Conservation (phyloP, 176 grass and related monocot species). For the Poa annua region DNA sequence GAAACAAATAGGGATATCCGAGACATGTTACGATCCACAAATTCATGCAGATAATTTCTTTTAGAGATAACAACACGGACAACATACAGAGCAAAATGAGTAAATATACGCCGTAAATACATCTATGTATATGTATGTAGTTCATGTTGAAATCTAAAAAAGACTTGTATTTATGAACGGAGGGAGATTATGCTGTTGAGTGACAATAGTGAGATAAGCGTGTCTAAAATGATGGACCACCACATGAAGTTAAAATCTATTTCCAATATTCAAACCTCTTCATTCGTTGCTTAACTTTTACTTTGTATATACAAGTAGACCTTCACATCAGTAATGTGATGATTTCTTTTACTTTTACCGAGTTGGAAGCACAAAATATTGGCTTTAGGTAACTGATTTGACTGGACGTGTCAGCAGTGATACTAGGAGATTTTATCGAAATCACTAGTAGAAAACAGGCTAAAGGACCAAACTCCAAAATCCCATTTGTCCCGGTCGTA, state of each 20-base stretch:
- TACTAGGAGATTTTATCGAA: conserved; percentile 1
- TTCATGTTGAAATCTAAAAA: no score
- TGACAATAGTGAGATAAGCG: not conserved
- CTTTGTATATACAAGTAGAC: not conserved
- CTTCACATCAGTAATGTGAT: not conserved
- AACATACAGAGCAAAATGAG: no score
- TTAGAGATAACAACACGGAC: no score
- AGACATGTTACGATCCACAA: not conserved
- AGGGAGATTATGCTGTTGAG: not conserved
- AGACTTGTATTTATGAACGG: no score
- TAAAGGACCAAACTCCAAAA: no score
- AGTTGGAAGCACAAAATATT: not conserved
- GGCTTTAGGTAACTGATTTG: not conserved
- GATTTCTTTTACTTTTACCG: not conserved
- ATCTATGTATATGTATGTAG: no score
- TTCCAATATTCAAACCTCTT: not conserved
- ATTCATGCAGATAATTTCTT: not conserved
- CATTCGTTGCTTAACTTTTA: not conserved
- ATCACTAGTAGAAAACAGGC: no score
- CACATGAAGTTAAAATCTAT: not conserved
- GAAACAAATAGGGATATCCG: conserved; percentile 3
- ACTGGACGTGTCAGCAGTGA: not conserved
- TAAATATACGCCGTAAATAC: no score
- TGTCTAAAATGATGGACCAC: not conserved
- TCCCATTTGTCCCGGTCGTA: no score